Evolutionary conservation across 805 yeast genomes (phyloP).

Genomic region (Priceomyces medius): DNA sequence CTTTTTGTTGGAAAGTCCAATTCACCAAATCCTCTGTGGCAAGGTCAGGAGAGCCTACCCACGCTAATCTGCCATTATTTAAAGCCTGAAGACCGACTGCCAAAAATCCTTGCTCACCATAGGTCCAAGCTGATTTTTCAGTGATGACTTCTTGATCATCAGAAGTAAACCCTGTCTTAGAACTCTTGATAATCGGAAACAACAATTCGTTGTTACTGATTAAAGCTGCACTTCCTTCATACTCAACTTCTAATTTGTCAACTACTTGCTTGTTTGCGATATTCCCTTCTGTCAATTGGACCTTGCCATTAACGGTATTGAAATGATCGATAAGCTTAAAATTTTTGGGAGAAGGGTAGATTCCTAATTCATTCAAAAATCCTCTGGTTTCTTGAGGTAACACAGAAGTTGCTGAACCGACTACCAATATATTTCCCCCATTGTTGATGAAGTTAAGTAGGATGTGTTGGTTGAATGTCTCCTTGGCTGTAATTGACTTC

Average conservation of each 20-base stretch:
- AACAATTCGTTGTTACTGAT: conserved; percentile 66
- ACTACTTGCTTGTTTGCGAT: conserved; percentile 25
- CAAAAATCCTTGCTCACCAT: conserved; percentile 75
- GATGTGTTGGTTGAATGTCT: conserved; percentile 29
- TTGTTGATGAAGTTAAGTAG: conserved; percentile 59
- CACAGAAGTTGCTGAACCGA: conserved; percentile 46
- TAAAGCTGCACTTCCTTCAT: conserved; percentile 64
- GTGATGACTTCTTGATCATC: conserved; percentile 43
- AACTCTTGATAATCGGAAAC: conserved; percentile 67
- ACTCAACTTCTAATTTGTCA: conserved; percentile 10
- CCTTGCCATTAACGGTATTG: conserved; percentile 24
- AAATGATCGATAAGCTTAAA: conserved; percentile 68
- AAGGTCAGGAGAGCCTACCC: conserved; percentile 73
- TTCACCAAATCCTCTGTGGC: conserved; percentile 36
- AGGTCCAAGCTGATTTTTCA: conserved; percentile 62
- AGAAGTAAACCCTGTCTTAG: conserved; percentile 60
- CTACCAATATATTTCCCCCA: conserved; percentile 75
- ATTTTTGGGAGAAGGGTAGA: conserved; percentile 77
- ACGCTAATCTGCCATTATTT: conserved; percentile 71
- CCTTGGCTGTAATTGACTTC: conserved; percentile 31
- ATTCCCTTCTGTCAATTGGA: conserved; percentile 31
- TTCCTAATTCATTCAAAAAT: conserved; percentile 77
- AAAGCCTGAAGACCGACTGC: conserved; percentile 78
- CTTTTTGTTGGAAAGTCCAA: conserved; percentile 76
- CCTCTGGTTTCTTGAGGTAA: conserved; percentile 50